Evolutionary conservation across 2,329 filamentous ascomycete species (phyloP).

Genomic region (Drechslera avenae): DNA sequence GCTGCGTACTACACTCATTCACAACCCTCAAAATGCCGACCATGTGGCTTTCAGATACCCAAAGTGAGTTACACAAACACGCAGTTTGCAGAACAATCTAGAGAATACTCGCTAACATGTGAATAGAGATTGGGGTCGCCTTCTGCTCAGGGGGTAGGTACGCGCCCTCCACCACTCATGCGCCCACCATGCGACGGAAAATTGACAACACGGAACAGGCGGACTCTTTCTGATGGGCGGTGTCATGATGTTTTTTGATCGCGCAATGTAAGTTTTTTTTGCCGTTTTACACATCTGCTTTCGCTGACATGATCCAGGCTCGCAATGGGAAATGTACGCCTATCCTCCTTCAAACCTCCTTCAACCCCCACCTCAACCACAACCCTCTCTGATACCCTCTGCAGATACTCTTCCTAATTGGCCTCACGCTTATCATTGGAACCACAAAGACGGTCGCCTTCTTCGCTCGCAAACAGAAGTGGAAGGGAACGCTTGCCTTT

Average conservation of each 20-base stretch:
- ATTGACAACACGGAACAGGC: constrained; percentile 59
- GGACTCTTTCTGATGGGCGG: constrained; percentile 94
- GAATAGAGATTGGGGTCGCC: constrained; percentile 87
- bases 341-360: background rate
- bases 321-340: constrained; percentile 89
- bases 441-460: constrained; percentile 88
- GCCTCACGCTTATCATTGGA: constrained; percentile 94
- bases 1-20: background rate
- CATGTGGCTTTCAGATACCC: constrained; percentile 95
- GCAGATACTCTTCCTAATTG: constrained; percentile 96
- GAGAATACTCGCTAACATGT: constrained; percentile 11
- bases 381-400: constrained; percentile 4
- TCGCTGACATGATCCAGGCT: constrained; percentile 62
- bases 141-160: constrained; percentile 96
- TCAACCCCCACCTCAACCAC: background rate
- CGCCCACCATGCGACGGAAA: constrained; percentile 17
- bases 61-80: constrained; percentile 69
- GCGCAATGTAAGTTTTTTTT: constrained; percentile 73
- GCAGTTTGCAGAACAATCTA: background rate
- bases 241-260: constrained; percentile 96
- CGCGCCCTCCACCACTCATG: constrained; percentile 21
- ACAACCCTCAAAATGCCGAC: constrained; percentile 64
- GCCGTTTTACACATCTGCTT: background rate
- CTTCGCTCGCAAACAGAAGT: constrained; percentile 92
- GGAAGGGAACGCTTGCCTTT: constrained; percentile 89